A percentile compares a stretch with the other conserved stretches of the same genome.
Evolutionary conservation across 257 asterid species (phyloP).

Genomic region (Primulina tabacum): DNA sequence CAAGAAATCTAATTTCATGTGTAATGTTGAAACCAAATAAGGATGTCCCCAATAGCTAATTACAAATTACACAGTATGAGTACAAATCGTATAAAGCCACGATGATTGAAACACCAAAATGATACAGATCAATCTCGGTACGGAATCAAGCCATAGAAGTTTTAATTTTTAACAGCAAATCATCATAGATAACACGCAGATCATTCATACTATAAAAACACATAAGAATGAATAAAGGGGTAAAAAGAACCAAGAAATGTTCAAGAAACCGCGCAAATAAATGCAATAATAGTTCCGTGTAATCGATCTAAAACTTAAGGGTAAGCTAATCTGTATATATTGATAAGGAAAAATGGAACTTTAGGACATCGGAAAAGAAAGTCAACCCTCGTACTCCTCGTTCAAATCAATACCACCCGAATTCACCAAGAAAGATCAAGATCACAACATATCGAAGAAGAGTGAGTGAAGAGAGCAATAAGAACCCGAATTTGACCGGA

Average conservation of each 20-base stretch:
- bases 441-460: conserved; percentile 33
- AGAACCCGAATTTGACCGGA: neutral
- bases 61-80: neutral
- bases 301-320: conserved; percentile 1
- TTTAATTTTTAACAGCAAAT: conserved; percentile 11
- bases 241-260: neutral
- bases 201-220: neutral
- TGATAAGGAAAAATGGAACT: neutral
- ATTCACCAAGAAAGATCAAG: conserved; percentile 8
- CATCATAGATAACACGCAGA: neutral
- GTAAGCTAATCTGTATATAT: neutral
- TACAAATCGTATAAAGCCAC: neutral
- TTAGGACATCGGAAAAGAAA: conserved; percentile 2
- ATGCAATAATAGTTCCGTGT: conserved; percentile 2
- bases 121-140: conserved; percentile 6
- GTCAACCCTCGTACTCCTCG: conserved; percentile 26
- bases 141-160: neutral
- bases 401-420: conserved; percentile 2
- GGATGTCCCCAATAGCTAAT: neutral
- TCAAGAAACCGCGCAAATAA: neutral
- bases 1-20: neutral
- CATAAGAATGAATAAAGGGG: neutral
- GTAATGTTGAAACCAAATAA: neutral
- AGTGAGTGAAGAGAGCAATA: neutral
- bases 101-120: neutral